Percentiles rank a stretch among this genome's conserved stretches.
phyloP scores from a whole-genome alignment of 169 alveolate species.

The Plasmodium yoelii region DNA sequence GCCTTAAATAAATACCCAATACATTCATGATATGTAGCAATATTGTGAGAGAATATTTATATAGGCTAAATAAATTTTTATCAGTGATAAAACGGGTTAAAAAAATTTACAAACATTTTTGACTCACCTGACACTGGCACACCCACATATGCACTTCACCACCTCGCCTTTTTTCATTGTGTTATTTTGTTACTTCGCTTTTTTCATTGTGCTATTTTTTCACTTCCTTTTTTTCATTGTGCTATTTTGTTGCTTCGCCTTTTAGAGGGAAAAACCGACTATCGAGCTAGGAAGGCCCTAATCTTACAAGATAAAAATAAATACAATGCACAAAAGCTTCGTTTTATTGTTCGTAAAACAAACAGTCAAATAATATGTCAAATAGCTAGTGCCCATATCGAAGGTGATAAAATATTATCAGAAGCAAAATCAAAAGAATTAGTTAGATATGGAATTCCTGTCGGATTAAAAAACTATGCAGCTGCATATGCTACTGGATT shows the following conservation, averaged over 20 bases:
- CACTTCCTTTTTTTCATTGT: too few species aligned
- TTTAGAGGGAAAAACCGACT: conserved; percentile 99
- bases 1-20: conserved; percentile 46
- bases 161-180: too few species aligned
- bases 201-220: too few species aligned
- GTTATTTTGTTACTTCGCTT: background rate
- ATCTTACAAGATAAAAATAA: conserved; percentile 98
- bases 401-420: conserved; percentile 98
- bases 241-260: background rate
- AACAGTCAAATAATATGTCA: conserved; percentile 96
- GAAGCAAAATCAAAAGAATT: conserved; percentile 98
- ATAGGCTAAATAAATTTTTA: conserved; percentile 50
- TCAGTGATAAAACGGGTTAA: conserved; percentile 74
- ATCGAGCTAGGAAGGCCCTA: conserved; percentile 98
- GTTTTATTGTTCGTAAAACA: conserved; percentile 98
- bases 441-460: conserved; percentile 96
- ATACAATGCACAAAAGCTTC: conserved; percentile 99
- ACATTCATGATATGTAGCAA: conserved; percentile 18
- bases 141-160: background rate
- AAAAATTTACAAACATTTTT: conserved; percentile 16
- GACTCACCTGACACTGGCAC: conserved; percentile 75
- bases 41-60: conserved; percentile 49
- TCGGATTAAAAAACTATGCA: conserved; percentile 99
- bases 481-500: conserved; percentile 99
- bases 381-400: conserved; percentile 96